Evolutionary conservation across 768 basidiomycete species (phyloP).

Genomic region (Russula virescens): DNA sequence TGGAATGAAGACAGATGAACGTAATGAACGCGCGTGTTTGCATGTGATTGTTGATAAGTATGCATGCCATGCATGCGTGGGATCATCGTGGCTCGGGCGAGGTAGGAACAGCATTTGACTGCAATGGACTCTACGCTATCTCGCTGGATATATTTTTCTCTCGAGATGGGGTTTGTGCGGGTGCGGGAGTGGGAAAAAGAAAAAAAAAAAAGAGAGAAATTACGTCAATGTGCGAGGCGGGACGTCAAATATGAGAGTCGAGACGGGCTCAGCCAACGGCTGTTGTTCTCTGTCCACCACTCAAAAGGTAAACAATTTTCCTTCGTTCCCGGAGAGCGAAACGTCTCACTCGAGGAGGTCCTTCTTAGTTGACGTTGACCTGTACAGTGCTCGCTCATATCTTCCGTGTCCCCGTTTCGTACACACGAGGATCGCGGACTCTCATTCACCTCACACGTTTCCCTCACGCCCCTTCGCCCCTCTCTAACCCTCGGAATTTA

Average conservation of each 20-base stretch:
- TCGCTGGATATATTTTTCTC: too few relatives aligned
- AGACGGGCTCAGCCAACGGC: too few relatives aligned
- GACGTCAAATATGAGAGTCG: neutral
- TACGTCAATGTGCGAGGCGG: neutral
- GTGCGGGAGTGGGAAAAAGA: neutral
- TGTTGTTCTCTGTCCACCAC: neutral
- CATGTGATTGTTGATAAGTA: neutral
- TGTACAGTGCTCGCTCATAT: neutral
- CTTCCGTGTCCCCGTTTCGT: neutral
- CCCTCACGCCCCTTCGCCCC: neutral
- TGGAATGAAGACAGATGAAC: neutral
- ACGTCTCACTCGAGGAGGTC: too few relatives aligned
- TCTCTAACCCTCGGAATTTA: neutral
- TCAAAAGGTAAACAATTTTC: neutral
- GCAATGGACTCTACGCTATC: neutral
- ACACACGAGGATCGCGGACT: conserved; percentile 3
- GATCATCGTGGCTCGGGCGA: neutral
- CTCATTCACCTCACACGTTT: conserved; percentile 6
- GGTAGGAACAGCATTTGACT: neutral
- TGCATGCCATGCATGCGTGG: neutral
- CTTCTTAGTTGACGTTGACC: neutral
- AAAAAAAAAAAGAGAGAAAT: neutral
- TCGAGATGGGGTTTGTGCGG: neutral
- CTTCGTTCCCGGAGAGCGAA: conserved; percentile 8
- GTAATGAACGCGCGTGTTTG: neutral